Evolutionary conservation across 805 yeast genomes (phyloP), one percentile per base, ranked within the genome.

Genomic region (Schwanniomyces pseudopolymorphus): DNA sequence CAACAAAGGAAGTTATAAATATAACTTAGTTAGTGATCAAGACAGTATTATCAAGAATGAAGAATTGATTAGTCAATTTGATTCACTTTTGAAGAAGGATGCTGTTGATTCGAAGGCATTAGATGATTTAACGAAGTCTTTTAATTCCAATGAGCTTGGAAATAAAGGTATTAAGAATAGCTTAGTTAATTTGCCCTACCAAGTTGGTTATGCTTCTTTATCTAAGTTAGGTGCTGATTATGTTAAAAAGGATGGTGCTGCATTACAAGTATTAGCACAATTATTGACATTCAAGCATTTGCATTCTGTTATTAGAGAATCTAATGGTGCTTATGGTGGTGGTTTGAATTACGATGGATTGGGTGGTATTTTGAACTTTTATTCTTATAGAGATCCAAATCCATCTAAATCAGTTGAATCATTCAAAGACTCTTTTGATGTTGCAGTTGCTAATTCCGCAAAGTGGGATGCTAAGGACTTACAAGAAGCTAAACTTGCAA

Each of bases 271-370:
- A 0, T 72, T 94, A 40, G 78, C 97, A 1, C 91, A 86, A 55
- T 63, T 94, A 47, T 64, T 90, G 54, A 85, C 96, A 0, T 91
- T 85, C 67, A 88, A 87, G 59, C 81, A 87, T 54, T 70, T 94
- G 41, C 99, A 94, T 64, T 80, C 89, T 10, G 96, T 90, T 52
- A 83, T 94, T 33, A 80, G 99, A 54, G 99, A 94, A 61, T 83
- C 92, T 58, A 96, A 96, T 47, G 99, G 99, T 48, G 99, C 99
- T 0, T 94, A 94, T 61, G 99, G 99, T 6, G 98, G 96, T 5
- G 99, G 99, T 3, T 87, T 96, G 4, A 69, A 79, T 6, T 94
- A 84, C 63, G 87, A 85, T 61, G 89, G 92, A 0, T 61, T 88
- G 19, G 89, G 87, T 42, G 98, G 97, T 0, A 57, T 84, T 2